Conservation (phyloP, 1,139 yeast species). For the Hyphopichia buzzinii region DNA sequence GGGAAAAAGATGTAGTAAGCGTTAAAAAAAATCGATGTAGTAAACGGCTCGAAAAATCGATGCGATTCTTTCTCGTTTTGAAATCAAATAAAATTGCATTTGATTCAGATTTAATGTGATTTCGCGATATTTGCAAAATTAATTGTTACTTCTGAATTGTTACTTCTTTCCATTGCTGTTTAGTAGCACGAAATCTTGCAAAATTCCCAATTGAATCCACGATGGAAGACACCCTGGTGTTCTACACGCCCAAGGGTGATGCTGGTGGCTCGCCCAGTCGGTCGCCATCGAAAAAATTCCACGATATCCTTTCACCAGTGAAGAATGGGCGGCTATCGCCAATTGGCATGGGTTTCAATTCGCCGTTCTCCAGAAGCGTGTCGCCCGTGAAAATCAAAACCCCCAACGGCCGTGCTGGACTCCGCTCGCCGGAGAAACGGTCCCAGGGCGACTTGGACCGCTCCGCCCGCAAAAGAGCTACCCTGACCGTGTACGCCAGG, state of each 20-base stretch:
- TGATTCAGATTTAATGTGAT: no score
- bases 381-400: constrained; percentile 33
- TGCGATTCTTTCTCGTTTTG: not conserved
- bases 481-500: constrained; percentile 24
- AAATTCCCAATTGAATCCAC: no score
- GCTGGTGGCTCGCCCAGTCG: no score
- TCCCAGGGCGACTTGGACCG: constrained; percentile 39
- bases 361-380: constrained; percentile 12
- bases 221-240: no score
- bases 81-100: no score
- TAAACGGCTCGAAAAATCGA: not conserved
- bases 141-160: no score
- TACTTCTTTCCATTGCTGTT: no score
- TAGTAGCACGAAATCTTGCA: no score
- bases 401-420: constrained; percentile 48
- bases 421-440: constrained; percentile 44
- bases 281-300: no score
- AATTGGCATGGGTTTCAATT: not conserved
- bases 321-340: constrained; percentile 1
- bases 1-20: not conserved
- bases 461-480: constrained; percentile 53
- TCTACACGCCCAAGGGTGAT: no score
- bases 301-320: not conserved
- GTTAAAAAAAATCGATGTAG: not conserved
- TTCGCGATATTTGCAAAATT: no score